Percentiles rank a stretch among this genome's conserved stretches.
Conservation (phyloP, 2,329 filamentous ascomycete species). For the Diaporthe eres region DNA sequence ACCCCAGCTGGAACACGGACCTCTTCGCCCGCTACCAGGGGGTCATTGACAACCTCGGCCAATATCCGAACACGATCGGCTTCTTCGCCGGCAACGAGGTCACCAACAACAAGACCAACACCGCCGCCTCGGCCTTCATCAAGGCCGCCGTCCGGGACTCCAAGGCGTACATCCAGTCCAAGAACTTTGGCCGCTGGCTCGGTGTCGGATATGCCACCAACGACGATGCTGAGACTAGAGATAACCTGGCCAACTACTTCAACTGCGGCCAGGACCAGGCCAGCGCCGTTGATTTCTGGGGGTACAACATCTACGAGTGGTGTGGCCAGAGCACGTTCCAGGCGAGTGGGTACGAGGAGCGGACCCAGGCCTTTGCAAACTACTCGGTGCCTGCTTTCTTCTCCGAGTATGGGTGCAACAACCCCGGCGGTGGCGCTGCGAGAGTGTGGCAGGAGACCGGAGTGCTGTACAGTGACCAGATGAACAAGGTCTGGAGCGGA, state of each 20-base stretch:
- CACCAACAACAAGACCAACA: slow-evolving; percentile 90
- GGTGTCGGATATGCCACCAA: slow-evolving; percentile 97
- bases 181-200: slow-evolving; percentile 81
- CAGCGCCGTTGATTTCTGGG: slow-evolving; percentile 92
- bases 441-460: slow-evolving; percentile 89
- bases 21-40: slow-evolving; percentile 85
- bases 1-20: slow-evolving; percentile 82
- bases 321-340: slow-evolving; percentile 87
- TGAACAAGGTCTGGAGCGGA: slow-evolving; percentile 91
- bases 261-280: slow-evolving; percentile 81
- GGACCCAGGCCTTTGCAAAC: slow-evolving; percentile 87
- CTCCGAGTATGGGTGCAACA: slow-evolving; percentile 98
- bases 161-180: slow-evolving; percentile 91
- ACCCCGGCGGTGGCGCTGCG: slow-evolving; percentile 67
- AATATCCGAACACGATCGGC: slow-evolving; percentile 92
- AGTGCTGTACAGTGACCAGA: slow-evolving; percentile 83
- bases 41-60: slow-evolving; percentile 84
- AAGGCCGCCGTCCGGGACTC: slow-evolving; percentile 97
- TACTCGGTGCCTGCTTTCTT: slow-evolving; percentile 98
- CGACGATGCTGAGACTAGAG: slow-evolving; percentile 87
- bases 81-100: slow-evolving; percentile 99
- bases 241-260: slow-evolving; percentile 90
- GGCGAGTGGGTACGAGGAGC: slow-evolving; percentile 83
- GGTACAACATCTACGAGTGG: slow-evolving; percentile 99
- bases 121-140: slow-evolving; percentile 90